phyloP scores from a whole-genome alignment of 2,329 filamentous ascomycete species.

The Furcasterigmium sp. region DNA sequence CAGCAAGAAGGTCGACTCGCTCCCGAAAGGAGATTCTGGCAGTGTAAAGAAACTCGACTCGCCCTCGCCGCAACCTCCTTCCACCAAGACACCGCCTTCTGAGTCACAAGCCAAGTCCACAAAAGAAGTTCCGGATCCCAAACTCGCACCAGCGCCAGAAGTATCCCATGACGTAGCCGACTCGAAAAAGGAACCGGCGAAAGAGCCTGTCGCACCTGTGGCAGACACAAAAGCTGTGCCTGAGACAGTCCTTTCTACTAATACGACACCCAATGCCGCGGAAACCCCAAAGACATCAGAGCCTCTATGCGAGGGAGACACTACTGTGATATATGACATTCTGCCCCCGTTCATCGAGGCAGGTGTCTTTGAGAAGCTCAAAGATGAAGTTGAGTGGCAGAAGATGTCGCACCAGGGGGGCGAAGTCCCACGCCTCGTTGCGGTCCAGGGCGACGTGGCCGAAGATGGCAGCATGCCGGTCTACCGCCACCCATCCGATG shows the following conservation, averaged over 20 bases:
- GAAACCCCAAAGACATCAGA: not conserved
- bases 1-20: not conserved
- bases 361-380: slow-evolving; percentile 63
- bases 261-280: not conserved
- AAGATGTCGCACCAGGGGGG: slow-evolving; percentile 90
- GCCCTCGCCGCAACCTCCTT: too few species aligned
- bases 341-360: slow-evolving; percentile 52
- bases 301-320: slow-evolving; percentile 74
- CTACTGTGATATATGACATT: slow-evolving; percentile 65
- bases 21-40: not conserved
- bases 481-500: slow-evolving; percentile 92
- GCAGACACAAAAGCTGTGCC: slow-evolving; percentile 3
- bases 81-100: too few species aligned
- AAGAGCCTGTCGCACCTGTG: not conserved
- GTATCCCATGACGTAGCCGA: too few species aligned
- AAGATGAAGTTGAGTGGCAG: slow-evolving; percentile 77
- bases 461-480: slow-evolving; percentile 72
- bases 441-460: slow-evolving; percentile 72
- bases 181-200: not conserved
- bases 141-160: not conserved
- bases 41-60: not conserved
- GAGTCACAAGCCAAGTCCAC: too few species aligned
- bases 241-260: not conserved
- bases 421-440: slow-evolving; percentile 85
- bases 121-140: not conserved